A percentile compares a stretch with the other conserved stretches of the same genome.
Conservation (phyloP, 768 basidiomycete genomes). For the Xerocomus spinulosus region DNA sequence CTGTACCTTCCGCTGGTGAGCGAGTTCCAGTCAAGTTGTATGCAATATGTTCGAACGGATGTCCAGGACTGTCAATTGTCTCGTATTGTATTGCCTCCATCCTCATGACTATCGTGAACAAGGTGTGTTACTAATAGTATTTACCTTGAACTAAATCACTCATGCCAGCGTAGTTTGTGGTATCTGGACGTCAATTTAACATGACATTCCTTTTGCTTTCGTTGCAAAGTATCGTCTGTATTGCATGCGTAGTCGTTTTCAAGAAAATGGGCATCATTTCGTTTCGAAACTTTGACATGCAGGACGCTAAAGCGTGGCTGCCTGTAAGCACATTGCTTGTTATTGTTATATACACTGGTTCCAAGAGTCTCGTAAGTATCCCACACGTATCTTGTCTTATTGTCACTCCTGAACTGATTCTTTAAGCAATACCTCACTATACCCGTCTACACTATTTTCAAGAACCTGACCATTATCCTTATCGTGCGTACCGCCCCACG, state of each 20-base stretch:
- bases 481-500: conserved; percentile 55
- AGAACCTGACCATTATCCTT: conserved; percentile 98
- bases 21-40: neutral
- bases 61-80: conserved; percentile 69
- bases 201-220: conserved; percentile 96
- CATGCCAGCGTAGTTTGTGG: conserved; percentile 66
- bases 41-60: neutral
- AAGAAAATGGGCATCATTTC: conserved; percentile 78
- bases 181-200: conserved; percentile 87
- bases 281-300: conserved; percentile 75
- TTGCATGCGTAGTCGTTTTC: conserved; percentile 63
- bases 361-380: conserved; percentile 86
- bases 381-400: too few species aligned
- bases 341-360: conserved; percentile 94
- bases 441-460: conserved; percentile 98
- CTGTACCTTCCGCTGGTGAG: conserved; percentile 25
- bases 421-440: conserved; percentile 91
- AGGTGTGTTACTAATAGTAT: conserved; percentile 46
- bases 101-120: conserved; percentile 96
- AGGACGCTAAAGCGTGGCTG: conserved; percentile 91
- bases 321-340: conserved; percentile 92
- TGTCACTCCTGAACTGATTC: neutral
- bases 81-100: conserved; percentile 93
- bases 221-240: conserved; percentile 88
- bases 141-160: neutral